These are phyloP conservation scores for Fusarium virguliforme DNA, from an alignment of 2,329 filamentous ascomycete species.

Conservation along the genomic window DNA sequence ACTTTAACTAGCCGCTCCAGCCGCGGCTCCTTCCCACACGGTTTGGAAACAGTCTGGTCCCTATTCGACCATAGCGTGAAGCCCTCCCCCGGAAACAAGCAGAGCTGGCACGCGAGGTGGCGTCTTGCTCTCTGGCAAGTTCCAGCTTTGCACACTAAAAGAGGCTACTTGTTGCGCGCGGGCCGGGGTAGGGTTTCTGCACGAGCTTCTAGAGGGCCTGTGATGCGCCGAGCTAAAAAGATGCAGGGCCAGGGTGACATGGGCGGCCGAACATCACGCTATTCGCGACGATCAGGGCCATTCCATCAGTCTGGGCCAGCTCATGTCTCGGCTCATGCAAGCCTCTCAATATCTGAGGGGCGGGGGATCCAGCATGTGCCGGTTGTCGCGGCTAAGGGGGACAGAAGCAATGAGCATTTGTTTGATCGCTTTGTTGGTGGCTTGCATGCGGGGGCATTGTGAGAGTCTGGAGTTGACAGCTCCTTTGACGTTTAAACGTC, in stretches of 20 bases:
- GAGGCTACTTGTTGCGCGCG: not conserved
- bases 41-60: not conserved
- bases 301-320: not conserved
- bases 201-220: slow-evolving; percentile 3
- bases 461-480: not conserved
- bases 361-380: not conserved
- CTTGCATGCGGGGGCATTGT: slow-evolving; percentile 2
- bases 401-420: not conserved
- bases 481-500: not conserved
- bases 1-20: not conserved
- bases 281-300: slow-evolving; percentile 7
- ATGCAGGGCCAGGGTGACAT: not conserved
- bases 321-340: slow-evolving; percentile 10
- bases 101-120: not conserved
- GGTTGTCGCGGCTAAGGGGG: not conserved
- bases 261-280: not conserved
- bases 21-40: not conserved
- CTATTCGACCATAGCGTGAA: not conserved
- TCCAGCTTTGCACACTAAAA: not conserved
- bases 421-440: not conserved
- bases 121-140: not conserved
- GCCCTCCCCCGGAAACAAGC: not conserved
- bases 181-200: slow-evolving; percentile 10
- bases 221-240: not conserved
- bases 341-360: not conserved